Conservation (phyloP, 169 alveolate genomes). For the Plasmodium falciparum region DNA sequence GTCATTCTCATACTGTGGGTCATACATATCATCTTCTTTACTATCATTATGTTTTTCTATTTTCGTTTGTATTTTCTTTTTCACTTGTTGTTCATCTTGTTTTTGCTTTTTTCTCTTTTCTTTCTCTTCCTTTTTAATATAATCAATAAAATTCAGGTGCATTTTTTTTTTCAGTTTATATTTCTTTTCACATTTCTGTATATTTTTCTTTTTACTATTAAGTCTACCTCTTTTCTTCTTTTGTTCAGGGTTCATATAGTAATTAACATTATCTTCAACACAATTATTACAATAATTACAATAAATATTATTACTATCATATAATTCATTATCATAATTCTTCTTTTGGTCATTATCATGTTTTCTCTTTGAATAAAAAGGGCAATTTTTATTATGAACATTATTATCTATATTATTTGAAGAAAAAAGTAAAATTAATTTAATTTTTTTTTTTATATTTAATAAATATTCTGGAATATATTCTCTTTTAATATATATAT, state of each 20-base stretch:
- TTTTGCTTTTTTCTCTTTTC: too few species aligned
- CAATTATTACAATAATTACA: background rate
- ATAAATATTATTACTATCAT: too few species aligned
- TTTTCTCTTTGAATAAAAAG: too few species aligned
- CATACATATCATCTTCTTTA: background rate
- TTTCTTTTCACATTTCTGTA: background rate
- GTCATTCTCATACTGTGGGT: background rate
- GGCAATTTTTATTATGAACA: background rate
- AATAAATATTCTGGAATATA: constrained; percentile 40
- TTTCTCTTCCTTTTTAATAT: background rate
- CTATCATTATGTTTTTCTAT: too few species aligned
- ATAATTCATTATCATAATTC: too few species aligned
- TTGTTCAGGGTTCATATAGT: background rate
- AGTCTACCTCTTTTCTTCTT: constrained; percentile 1
- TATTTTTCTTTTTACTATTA: background rate
- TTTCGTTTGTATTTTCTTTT: too few species aligned
- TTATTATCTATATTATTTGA: background rate
- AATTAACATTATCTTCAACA: background rate
- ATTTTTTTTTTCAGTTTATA: too few species aligned
- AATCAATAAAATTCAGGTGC: background rate
- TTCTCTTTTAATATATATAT: constrained; percentile 43
- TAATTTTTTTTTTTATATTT: constrained; percentile 42
- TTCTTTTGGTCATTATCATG: too few species aligned
- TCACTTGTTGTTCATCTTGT: too few species aligned
- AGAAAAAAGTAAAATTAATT: constrained; percentile 28